Conservation (phyloP, 2,329 filamentous ascomycete species). For the Xylariaceae sp. region DNA sequence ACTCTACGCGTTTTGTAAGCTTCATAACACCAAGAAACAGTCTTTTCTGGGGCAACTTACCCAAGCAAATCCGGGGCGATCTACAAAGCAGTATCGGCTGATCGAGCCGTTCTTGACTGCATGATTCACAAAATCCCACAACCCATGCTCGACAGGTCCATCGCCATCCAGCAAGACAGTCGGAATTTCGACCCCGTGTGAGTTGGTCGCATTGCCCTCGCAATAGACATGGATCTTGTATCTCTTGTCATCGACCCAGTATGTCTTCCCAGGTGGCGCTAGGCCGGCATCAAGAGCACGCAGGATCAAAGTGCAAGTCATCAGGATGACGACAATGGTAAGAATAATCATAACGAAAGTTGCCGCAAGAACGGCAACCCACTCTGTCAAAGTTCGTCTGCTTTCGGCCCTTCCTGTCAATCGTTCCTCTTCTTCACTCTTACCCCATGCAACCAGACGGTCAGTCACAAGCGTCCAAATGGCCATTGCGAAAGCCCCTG, state of each 20-base stretch:
- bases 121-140: conserved; percentile 76
- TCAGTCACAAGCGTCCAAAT: conserved; percentile 78
- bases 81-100: conserved; percentile 87
- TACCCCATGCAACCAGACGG: conserved; percentile 83
- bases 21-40: no score
- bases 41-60: no score
- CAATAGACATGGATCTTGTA: conserved; percentile 87
- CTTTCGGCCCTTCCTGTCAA: conserved; percentile 86
- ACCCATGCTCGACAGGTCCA: conserved; percentile 68
- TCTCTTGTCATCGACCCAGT: conserved; percentile 77
- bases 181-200: conserved; percentile 54
- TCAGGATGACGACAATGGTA: conserved; percentile 64
- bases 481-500: conserved; percentile 71
- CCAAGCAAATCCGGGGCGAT: conserved; percentile 86
- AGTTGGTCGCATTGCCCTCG: conserved; percentile 63
- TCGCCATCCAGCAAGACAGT: conserved; percentile 87
- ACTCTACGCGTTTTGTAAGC: conserved; percentile 40
- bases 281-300: conserved; percentile 76
- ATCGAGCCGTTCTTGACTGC: conserved; percentile 78
- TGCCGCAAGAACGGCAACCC: conserved; percentile 73
- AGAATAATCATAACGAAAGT: conserved; percentile 69
- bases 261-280: conserved; percentile 66
- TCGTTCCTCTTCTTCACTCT: conserved; percentile 86
- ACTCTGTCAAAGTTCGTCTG: conserved; percentile 75
- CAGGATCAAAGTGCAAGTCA: conserved; percentile 75